phyloP scores from a whole-genome alignment of 305 asterid genomes.

The Ilex paraguariensis region DNA sequence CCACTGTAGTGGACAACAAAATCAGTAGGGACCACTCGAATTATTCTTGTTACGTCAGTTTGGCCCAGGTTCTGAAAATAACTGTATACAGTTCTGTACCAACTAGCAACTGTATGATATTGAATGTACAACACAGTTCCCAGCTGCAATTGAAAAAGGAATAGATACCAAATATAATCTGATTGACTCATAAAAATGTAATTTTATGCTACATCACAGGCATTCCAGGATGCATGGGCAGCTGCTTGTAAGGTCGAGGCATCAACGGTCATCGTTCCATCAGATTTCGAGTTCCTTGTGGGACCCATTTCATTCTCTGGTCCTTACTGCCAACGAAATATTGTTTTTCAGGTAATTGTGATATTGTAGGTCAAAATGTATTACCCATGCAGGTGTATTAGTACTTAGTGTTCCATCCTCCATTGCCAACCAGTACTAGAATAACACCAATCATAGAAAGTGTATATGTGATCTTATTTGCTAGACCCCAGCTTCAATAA shows the following conservation, averaged over 20 bases:
- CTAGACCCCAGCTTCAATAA: too few relatives aligned
- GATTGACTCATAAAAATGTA: not conserved
- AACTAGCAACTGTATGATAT: slow-evolving; percentile 24
- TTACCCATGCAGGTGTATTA: too few relatives aligned
- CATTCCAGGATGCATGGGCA: slow-evolving; percentile 93
- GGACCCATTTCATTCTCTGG: slow-evolving; percentile 98
- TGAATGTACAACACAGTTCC: slow-evolving; percentile 1
- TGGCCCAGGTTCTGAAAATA: slow-evolving; percentile 14
- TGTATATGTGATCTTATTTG: too few relatives aligned
- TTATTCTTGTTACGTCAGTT: slow-evolving; percentile 43
- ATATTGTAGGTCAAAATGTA: too few relatives aligned
- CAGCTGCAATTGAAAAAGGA: too few relatives aligned
- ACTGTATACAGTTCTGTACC: slow-evolving; percentile 12
- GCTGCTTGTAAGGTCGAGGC: slow-evolving; percentile 86
- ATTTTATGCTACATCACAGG: slow-evolving; percentile 42
- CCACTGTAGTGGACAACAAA: slow-evolving; percentile 29
- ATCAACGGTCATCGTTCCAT: slow-evolving; percentile 64
- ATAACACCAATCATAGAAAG: too few relatives aligned
- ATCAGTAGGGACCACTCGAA: slow-evolving; percentile 37
- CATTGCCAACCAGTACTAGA: too few relatives aligned
- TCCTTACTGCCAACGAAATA: slow-evolving; percentile 86
- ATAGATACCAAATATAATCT: not conserved
- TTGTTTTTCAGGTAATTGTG: slow-evolving; percentile 76
- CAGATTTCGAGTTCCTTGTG: slow-evolving; percentile 60
- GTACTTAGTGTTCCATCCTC: too few relatives aligned